Percentiles rank a stretch among this genome's conserved stretches.
Conservation (phyloP, 2,329 filamentous ascomycete species). For the Piedraia hortae region DNA sequence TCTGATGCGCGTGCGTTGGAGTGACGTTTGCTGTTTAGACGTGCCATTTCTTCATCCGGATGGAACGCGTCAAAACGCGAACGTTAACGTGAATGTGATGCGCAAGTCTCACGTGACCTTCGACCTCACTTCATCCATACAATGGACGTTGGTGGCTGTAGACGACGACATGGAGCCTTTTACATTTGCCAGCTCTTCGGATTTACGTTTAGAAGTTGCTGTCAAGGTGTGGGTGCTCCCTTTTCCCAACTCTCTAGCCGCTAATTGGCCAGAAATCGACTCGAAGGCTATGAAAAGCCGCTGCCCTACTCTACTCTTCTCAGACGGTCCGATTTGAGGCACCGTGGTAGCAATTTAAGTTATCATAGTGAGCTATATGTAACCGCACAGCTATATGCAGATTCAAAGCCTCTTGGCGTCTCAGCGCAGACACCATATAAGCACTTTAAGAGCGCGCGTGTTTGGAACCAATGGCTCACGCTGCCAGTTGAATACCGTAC, state of each 20-base stretch:
- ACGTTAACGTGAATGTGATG: too few species aligned
- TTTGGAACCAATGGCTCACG: slow-evolving; percentile 91
- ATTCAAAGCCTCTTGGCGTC: slow-evolving; percentile 81
- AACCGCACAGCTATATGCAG: slow-evolving; percentile 79
- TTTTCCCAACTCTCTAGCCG: slow-evolving; percentile 1
- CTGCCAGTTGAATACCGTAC: slow-evolving; percentile 64
- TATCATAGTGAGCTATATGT: slow-evolving; percentile 72
- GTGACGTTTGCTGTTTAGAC: too few species aligned
- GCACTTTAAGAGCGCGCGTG: slow-evolving; percentile 43
- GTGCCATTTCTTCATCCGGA: too few species aligned
- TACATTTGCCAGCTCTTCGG: slow-evolving; percentile 74
- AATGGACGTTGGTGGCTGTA: too few species aligned
- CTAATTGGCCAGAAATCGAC: slow-evolving; percentile 24
- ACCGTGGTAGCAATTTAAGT: slow-evolving; percentile 66
- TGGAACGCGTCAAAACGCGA: too few species aligned
- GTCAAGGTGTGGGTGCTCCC: slow-evolving; percentile 30
- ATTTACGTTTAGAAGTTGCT: slow-evolving; percentile 43
- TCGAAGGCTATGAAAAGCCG: slow-evolving; percentile 53
- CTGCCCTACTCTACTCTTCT: slow-evolving; percentile 54
- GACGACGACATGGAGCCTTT: slow-evolving; percentile 97
- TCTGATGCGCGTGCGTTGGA: too few species aligned
- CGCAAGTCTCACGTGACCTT: too few species aligned
- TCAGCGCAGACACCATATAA: slow-evolving; percentile 84
- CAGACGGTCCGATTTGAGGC: slow-evolving; percentile 49
- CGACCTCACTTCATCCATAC: too few species aligned